Evolutionary conservation across 257 asterid genomes (phyloP), one percentile per base, ranked within the genome.

Genomic region (Ajuga chamaepitys): DNA sequence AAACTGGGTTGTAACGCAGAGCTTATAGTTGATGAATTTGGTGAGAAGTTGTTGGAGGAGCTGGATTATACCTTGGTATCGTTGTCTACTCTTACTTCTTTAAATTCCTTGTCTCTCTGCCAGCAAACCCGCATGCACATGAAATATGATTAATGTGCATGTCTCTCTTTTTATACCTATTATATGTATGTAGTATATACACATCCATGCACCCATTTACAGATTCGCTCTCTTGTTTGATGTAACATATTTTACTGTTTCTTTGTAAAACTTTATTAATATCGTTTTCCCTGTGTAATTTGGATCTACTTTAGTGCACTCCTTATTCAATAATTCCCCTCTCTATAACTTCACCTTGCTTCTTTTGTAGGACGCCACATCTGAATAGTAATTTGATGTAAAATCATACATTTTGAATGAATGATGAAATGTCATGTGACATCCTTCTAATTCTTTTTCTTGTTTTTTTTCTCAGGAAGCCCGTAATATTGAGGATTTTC

Each of bases 11-110:
- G 97, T 74, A 89, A 93, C 20, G 92, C 99, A 14, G 97, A 93
- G 86, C 97, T 93, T 77, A 87, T 93, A 72, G 95, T 89, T 71
- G 99, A 93, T 77, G 99, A 93, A 76, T 93, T 93, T 64, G 99
- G 99, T 48, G 99, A 93, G 81, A 93, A 93, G 83, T 93, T 93
- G 74, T 72, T 93, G 89, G 99, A 93, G 95, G 97, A 93, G 86
- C 93, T 89, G 54, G 97, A 93, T 82, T 89, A 93, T 72, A 86
- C 95, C 74, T 78, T 93, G 95, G 98, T 91, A 88, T 74, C 51
- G 24, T 48, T 59, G n/a, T 70, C 58, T 46, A 62, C 75, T 32
- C 78, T 67, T 48, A 34, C 13, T 69, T 66, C 32, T 44, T 5
- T 60, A 48, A 60, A 69, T 35, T 1, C 25, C 13, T 53, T 22